phyloP scores from a whole-genome alignment of 208 protist species.

The Leishmania braziliensis region DNA sequence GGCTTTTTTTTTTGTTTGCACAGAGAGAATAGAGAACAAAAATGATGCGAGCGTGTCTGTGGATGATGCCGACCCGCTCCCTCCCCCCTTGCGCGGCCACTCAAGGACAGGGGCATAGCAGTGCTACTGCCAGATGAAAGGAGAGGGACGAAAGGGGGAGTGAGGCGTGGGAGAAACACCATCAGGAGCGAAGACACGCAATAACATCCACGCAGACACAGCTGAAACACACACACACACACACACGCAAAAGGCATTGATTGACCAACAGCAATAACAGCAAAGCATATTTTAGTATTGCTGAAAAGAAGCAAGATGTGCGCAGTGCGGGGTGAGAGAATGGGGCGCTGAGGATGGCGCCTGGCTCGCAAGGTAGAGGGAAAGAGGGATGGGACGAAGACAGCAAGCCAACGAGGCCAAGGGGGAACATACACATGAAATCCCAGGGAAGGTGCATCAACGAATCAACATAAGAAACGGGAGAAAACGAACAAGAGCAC shows the following conservation, averaged over 20 bases:
- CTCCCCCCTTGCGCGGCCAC: not conserved
- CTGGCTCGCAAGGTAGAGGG: not conserved
- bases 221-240: too few species aligned
- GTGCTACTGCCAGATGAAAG: not conserved
- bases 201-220: too few species aligned
- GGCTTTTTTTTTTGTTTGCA: not conserved
- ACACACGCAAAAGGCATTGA: not conserved
- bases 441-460: not conserved
- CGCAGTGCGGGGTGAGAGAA: not conserved
- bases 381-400: not conserved
- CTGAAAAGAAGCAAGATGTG: too few species aligned
- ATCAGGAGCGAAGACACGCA: too few species aligned
- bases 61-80: not conserved
- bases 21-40: slow-evolving; percentile 7
- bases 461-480: not conserved
- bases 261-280: not conserved
- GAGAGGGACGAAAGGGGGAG: too few species aligned
- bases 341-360: not conserved
- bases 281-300: not conserved
- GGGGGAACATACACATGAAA: not conserved
- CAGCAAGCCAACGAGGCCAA: too few species aligned
- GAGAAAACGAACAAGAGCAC: not conserved
- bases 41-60: too few species aligned
- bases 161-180: too few species aligned
- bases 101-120: not conserved